Conservation (phyloP, 768 basidiomycete species). For the Auricularia sp. region DNA sequence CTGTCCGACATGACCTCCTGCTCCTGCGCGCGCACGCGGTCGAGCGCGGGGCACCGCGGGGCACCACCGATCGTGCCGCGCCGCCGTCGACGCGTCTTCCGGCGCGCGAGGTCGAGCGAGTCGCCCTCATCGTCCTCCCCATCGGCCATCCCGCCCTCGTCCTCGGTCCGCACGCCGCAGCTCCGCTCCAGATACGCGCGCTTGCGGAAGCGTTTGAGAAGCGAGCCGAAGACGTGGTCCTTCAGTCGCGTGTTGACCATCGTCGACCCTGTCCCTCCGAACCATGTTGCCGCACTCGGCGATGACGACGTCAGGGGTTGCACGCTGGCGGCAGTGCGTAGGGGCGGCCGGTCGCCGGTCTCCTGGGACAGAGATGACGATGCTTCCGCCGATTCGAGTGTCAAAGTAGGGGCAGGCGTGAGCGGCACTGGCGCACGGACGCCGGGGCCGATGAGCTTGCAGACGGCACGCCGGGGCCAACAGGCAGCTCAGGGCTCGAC, state of each 20-base stretch:
- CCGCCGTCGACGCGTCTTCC: conserved; percentile 2
- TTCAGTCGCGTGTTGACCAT: conserved; percentile 89
- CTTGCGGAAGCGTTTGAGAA: conserved; percentile 64
- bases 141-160: conserved; percentile 44
- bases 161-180: conserved; percentile 36
- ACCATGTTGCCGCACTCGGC: conserved; percentile 34
- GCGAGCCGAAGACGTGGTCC: conserved; percentile 89
- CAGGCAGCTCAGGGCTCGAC: conserved; percentile 54
- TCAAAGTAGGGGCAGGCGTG: conserved; percentile 19
- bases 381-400: neutral
- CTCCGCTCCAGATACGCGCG: conserved; percentile 26
- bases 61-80: conserved; percentile 9
- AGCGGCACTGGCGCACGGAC: neutral
- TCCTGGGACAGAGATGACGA: conserved; percentile 22
- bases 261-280: conserved; percentile 87
- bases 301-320: conserved; percentile 1
- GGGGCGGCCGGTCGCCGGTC: conserved; percentile 32
- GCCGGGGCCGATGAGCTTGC: neutral
- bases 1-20: conserved; percentile 13
- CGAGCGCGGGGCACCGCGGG: neutral
- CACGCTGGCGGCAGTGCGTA: conserved; percentile 15
- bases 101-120: neutral
- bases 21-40: conserved; percentile 7
- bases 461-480: neutral
- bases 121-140: conserved; percentile 27